phyloP scores from a whole-genome alignment of 345 rosid genomes.

The Camelina hispida region DNA sequence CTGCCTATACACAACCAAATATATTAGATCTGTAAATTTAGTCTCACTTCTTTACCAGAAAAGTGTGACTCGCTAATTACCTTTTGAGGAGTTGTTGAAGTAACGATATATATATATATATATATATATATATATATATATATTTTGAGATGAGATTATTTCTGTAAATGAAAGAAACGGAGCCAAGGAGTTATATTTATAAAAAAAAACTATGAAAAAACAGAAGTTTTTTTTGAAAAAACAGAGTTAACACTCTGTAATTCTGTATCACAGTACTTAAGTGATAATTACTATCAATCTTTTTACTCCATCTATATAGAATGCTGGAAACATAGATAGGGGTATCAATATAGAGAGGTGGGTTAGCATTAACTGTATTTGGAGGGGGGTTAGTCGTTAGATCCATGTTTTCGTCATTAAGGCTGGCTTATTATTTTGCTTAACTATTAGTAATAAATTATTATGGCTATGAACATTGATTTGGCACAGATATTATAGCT shows the following conservation, averaged over 20 bases:
- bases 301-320: conserved; percentile 20
- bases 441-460: neutral
- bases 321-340: neutral
- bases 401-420: conserved; percentile 9
- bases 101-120: neutral
- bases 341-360: neutral
- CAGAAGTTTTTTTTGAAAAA: neutral
- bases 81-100: conserved; percentile 19
- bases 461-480: neutral
- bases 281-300: neutral
- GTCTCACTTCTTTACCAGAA: neutral
- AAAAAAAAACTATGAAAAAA: too few relatives aligned
- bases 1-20: conserved; percentile 27
- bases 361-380: conserved; percentile 32
- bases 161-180: neutral
- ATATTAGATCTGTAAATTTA: neutral
- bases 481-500: neutral
- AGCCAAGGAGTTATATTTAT: neutral
- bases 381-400: conserved; percentile 35
- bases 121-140: too few relatives aligned
- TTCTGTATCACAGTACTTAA: neutral
- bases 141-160: neutral
- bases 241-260: neutral
- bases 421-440: neutral
- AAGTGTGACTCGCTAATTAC: neutral